phyloP scores from a whole-genome alignment of 495 filamentous ascomycete species.

The Pseudomonodictys pantanalensis region DNA sequence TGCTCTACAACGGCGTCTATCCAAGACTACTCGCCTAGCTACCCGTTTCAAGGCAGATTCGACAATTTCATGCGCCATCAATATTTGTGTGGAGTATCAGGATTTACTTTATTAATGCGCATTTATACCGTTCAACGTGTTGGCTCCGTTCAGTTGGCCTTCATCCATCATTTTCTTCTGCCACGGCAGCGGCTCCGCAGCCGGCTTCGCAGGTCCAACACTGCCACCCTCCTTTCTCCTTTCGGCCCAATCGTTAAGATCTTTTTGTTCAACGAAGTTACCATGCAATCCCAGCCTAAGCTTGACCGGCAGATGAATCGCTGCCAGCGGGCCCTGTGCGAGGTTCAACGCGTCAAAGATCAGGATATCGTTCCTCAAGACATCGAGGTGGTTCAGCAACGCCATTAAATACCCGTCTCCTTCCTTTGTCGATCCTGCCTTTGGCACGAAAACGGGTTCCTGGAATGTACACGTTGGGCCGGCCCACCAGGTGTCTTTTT shows the following conservation, averaged over 20 bases:
- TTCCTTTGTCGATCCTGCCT: constrained; percentile 42
- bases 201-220: constrained; percentile 23
- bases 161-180: constrained; percentile 25
- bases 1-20: too few relatives aligned
- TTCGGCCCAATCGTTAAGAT: constrained; percentile 30
- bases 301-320: constrained; percentile 37
- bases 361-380: constrained; percentile 34
- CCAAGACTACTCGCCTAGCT: too few relatives aligned
- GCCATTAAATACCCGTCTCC: constrained; percentile 57
- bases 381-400: constrained; percentile 49
- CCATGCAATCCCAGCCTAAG: constrained; percentile 37
- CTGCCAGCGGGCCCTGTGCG: constrained; percentile 25
- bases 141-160: not conserved
- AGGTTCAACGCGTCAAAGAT: constrained; percentile 34
- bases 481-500: constrained; percentile 28
- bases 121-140: constrained; percentile 2
- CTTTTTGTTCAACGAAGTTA: constrained; percentile 33
- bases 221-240: constrained; percentile 22
- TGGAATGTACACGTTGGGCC: constrained; percentile 44
- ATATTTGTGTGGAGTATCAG: too few relatives aligned
- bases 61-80: too few relatives aligned
- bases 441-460: constrained; percentile 58
- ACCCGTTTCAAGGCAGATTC: too few relatives aligned
- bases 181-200: constrained; percentile 29
- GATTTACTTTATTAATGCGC: constrained; percentile 6